Base-by-base conservation (phyloP, 768 basidiomycete species). In the Botryobasidium botryosum region DNA sequence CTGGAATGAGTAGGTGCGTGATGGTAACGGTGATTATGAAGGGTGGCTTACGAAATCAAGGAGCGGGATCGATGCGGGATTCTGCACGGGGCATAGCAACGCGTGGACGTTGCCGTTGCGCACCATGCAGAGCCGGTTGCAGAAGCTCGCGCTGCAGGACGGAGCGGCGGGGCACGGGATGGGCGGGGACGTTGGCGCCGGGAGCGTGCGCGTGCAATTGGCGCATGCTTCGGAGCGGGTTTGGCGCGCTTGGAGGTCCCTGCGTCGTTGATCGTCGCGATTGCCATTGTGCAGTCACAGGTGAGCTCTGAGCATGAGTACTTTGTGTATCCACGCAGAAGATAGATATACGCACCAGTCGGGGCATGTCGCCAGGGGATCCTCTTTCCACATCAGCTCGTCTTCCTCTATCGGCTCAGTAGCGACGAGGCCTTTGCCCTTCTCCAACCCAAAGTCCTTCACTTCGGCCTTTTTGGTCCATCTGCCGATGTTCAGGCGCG, bases 341-440 rank as follows among this genome's bases (percentile, higher is more conserved):
- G 31, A 38, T 48, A 45, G 44, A 27, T 3, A 59, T 5, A 54
- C 65, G 49, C 57, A 82, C 79, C 77, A 82, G 61, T 82, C 79
- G n/a, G 82, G 75, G 35, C 48, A 28, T 21, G 28, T 35, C 3
- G 50, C 49, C 20, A 61, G 56, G n/a, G 61, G 61, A 26, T 61
- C 58, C 55, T 91, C 86, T 47, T 75, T 78, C 84, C 87, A 90
- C 15, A 92, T 57, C 3, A 74, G 62, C 50, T 90, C 82, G 0
- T 79, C 83, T 53, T 75, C 70, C 21, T 62, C 61, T 43, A 91
- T 79, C 25, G 68, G 64, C 40, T 74, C 70, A 27, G 61, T 71
- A 1, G 84, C 83, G 0, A 90, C 72, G 28, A 92, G 64, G 0
- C 87, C 88, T 54, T 90, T 90, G 2, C 88, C 87, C 54, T 79